Conservation (phyloP, 2,329 filamentous ascomycete species). For the Acephala macrosclerotiorum region DNA sequence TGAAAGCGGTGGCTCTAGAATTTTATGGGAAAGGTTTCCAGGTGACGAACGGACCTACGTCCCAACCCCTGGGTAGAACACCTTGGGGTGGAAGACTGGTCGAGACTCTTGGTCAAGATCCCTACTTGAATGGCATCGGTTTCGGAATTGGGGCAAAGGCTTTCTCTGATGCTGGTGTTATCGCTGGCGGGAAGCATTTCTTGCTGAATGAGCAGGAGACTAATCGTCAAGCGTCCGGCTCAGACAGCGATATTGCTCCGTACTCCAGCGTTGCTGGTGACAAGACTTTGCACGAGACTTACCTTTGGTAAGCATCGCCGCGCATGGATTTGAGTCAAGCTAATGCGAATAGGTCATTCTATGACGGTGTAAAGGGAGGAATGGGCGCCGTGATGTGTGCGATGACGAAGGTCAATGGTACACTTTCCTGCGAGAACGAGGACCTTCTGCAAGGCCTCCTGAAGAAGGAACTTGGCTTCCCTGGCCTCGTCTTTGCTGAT, state of each 20-base stretch:
- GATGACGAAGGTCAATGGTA: conserved; percentile 36
- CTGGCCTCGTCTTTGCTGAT: conserved; percentile 38
- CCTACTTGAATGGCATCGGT: conserved; percentile 34
- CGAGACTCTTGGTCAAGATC: conserved; percentile 29
- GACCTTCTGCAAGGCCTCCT: conserved; percentile 33
- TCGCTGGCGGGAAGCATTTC: conserved; percentile 33
- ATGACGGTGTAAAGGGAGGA: conserved; percentile 15
- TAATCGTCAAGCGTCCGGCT: conserved; percentile 30
- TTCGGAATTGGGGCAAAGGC: conserved; percentile 28
- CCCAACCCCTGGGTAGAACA: conserved; percentile 30
- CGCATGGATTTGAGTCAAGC: conserved; percentile 52
- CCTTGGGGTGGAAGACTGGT: conserved; percentile 29
- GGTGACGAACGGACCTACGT: conserved; percentile 26
- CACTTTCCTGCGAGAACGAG: conserved; percentile 45
- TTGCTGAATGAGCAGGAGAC: conserved; percentile 35
- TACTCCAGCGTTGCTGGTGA: conserved; percentile 63
- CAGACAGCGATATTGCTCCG: conserved; percentile 19
- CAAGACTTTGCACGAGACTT: conserved; percentile 76
- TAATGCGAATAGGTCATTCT: conserved; percentile 32
- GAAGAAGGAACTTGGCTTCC: conserved; percentile 43
- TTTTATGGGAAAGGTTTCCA: conserved; percentile 32
- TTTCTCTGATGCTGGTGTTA: conserved; percentile 28
- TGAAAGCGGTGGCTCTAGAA: conserved; percentile 28
- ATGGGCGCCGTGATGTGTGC: conserved; percentile 31
- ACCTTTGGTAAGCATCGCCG: conserved; percentile 85